Base-by-base conservation (phyloP, 768 basidiomycete genomes). In the Phylloporus sp. region DNA sequence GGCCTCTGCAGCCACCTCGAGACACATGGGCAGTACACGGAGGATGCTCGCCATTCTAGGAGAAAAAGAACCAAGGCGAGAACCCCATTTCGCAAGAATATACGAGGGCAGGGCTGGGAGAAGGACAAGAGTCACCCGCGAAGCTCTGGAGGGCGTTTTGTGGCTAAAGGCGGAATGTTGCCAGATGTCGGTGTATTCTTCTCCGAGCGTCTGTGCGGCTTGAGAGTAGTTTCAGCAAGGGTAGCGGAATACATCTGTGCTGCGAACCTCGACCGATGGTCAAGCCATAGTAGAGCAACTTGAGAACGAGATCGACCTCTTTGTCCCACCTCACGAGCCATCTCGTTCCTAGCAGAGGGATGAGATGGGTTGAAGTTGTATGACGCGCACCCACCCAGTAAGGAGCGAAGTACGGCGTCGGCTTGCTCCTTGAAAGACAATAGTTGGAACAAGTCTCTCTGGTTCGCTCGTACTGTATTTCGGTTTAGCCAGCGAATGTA, bases 151-250 rank as follows among this genome's bases (percentile, higher is more conserved):
- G 3, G 81, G 84, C 18, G 73, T 55, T 26, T 62, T 46, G 17
- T 61, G 54, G 1, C 64, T 68, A 23, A 63, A 66, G 3, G 70
- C 60, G 10, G 82, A 79, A 46, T 82, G 78, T 53, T 82, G 80
- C 86, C 89, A 88, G 27, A 86, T 82, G 57, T 86, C 84, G 1
- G 88, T 90, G 57, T 93, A 93, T 60, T 93, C 90, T 64, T 93
- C 90, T n/a, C 90, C 90, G 1, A 92, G 72, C 5, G 86, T 90
- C 65, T 92, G 90, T 9, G 75, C 76, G 14, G 82, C 90, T 92
- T 42, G 31, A 9, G 9, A 31, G 43, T 17, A 34, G 49, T 29
- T 46, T 53, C 38, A 64, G 54, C 38, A 7, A 18, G 26, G 34
- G 15, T 9, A 21, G 24, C 27, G 42, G 22, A 8, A 23, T 20